Evolutionary conservation across 108 stramenopile genomes (phyloP).

Genomic region (Chaetoceros tenuissimus): DNA sequence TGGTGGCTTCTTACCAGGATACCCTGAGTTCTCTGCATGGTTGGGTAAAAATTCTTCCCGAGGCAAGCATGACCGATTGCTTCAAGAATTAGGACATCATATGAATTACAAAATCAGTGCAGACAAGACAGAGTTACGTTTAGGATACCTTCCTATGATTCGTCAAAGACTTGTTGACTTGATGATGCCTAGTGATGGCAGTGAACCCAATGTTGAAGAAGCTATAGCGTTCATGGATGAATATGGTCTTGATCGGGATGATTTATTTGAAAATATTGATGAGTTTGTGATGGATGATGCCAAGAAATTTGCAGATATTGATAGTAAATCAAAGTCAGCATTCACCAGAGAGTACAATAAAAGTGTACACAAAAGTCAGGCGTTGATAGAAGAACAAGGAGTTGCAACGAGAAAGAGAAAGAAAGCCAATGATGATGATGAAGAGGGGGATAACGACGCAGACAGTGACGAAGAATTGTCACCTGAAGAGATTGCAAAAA

Average conservation of each 20-base stretch:
- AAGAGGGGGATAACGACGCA: slow-evolving; percentile 15
- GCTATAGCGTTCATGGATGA: slow-evolving; percentile 83
- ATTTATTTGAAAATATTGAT: slow-evolving; percentile 87
- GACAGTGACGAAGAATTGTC: slow-evolving; percentile 33
- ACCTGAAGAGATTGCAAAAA: slow-evolving; percentile 14
- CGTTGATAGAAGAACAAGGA: slow-evolving; percentile 73
- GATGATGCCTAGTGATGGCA: slow-evolving; percentile 29
- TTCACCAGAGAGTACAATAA: slow-evolving; percentile 85
- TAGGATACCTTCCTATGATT: slow-evolving; percentile 72
- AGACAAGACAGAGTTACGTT: slow-evolving; percentile 54
- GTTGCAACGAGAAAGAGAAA: slow-evolving; percentile 22
- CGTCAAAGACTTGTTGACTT: slow-evolving; percentile 47
- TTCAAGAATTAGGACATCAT: slow-evolving; percentile 85
- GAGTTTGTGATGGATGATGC: slow-evolving; percentile 50
- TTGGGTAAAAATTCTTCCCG: slow-evolving; percentile 89
- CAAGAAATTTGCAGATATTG: slow-evolving; percentile 55
- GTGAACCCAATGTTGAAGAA: slow-evolving; percentile 34
- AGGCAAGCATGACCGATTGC: slow-evolving; percentile 71
- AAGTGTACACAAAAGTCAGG: slow-evolving; percentile 65
- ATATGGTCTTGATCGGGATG: slow-evolving; percentile 92
- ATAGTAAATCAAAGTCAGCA: slow-evolving; percentile 75
- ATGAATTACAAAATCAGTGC: slow-evolving; percentile 71
- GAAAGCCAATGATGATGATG: slow-evolving; percentile 8
- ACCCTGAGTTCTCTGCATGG: slow-evolving; percentile 92
- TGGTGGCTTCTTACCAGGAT: slow-evolving; percentile 75